These are phyloP conservation scores for Furculomyces boomerangus DNA, from an alignment of 371 early-diverging fungal species.

Conservation along the genomic window DNA sequence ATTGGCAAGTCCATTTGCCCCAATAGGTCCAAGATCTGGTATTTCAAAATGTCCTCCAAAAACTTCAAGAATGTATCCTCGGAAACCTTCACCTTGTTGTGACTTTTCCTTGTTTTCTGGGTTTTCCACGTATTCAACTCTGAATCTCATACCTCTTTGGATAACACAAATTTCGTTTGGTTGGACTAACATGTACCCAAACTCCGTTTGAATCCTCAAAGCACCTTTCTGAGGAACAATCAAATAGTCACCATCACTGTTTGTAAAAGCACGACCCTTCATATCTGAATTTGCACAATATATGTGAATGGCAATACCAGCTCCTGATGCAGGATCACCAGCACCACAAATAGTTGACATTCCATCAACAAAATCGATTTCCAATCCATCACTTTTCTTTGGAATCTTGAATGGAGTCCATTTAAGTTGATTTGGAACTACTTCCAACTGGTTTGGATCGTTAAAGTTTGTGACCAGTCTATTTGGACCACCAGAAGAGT, in stretches of 20 bases:
- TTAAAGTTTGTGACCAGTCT: constrained; percentile 34
- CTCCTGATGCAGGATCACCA: constrained; percentile 59
- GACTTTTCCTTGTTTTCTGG: constrained; percentile 28
- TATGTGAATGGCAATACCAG: constrained; percentile 72
- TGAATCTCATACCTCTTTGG: constrained; percentile 75
- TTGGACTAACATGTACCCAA: constrained; percentile 64
- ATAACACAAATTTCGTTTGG: constrained; percentile 90
- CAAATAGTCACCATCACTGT: constrained; percentile 82
- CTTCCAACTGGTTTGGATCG: constrained; percentile 17
- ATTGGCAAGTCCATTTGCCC: constrained; percentile 91
- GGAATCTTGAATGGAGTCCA: constrained; percentile 86
- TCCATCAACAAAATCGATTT: constrained; percentile 67
- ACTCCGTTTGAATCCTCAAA: constrained; percentile 79
- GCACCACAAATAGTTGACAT: constrained; percentile 73
- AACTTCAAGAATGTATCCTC: constrained; percentile 85
- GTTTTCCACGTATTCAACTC: constrained; percentile 62
- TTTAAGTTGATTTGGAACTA: constrained; percentile 74
- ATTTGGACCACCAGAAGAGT: constrained; percentile 1
- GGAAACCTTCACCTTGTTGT: constrained; percentile 12
- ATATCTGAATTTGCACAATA: constrained; percentile 63
- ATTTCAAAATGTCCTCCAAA: constrained; percentile 77
- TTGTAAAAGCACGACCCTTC: constrained; percentile 59
- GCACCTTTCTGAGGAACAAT: constrained; percentile 90
- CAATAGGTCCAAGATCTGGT: constrained; percentile 91
- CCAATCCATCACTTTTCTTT: constrained; percentile 8